phyloP scores from a whole-genome alignment of 2,329 filamentous ascomycete genomes.

The Fusarium pseudocircinatum region DNA sequence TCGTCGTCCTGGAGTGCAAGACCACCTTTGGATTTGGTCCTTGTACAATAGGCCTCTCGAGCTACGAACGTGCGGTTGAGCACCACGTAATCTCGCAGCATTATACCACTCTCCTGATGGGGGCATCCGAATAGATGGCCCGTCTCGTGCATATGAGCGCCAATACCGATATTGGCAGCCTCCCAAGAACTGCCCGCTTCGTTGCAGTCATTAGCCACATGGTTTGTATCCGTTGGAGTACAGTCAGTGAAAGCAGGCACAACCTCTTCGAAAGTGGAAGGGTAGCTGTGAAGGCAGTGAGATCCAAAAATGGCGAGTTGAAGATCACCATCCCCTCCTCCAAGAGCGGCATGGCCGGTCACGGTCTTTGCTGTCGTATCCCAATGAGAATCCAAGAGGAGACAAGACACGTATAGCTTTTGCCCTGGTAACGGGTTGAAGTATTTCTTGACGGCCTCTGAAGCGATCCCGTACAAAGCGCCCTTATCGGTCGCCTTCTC shows the following conservation, averaged over 20 bases:
- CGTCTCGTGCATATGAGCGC: constrained; percentile 89
- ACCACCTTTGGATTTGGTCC: constrained; percentile 84
- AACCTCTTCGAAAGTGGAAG: constrained; percentile 87
- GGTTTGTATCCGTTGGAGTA: constrained; percentile 83
- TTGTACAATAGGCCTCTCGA: constrained; percentile 85
- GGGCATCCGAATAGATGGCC: constrained; percentile 92
- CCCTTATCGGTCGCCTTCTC: constrained; percentile 73
- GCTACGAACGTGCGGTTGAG: constrained; percentile 85
- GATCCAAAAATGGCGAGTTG: constrained; percentile 92
- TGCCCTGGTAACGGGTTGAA: constrained; percentile 81
- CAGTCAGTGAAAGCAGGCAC: constrained; percentile 90
- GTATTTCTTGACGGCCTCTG: constrained; percentile 79
- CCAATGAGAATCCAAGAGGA: constrained; percentile 92
- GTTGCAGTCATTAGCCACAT: constrained; percentile 85
- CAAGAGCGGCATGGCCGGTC: constrained; percentile 84
- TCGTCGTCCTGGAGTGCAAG: constrained; percentile 81
- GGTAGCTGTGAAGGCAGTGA: constrained; percentile 91
- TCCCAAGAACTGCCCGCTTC: constrained; percentile 95
- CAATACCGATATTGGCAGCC: constrained; percentile 92
- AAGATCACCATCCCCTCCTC: constrained; percentile 75
- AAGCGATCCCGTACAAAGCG: constrained; percentile 80
- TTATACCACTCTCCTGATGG: constrained; percentile 89
- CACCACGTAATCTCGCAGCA: constrained; percentile 87
- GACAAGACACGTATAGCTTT: constrained; percentile 85
- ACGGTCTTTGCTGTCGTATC: constrained; percentile 76